Base-by-base conservation (phyloP, 176 grass and related monocot species). In the Tillandsia fasciculata region DNA sequence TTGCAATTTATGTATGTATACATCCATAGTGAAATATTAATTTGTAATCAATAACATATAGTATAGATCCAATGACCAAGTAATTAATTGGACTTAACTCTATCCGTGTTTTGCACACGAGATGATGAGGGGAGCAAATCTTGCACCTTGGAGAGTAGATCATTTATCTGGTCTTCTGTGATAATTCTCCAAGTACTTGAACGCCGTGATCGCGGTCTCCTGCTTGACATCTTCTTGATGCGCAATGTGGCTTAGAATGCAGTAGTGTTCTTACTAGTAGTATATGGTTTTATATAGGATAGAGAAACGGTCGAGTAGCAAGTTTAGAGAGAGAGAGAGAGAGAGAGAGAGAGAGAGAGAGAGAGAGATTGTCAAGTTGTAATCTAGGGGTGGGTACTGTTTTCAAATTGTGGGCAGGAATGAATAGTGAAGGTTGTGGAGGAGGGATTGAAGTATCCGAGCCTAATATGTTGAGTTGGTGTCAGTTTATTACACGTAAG, bases 131-230 rank as follows among this genome's bases (percentile, higher is more conserved):
- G 88, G 63, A 91, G 81, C 27, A 91, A 77, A 11, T 78, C 53
- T 61, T 91, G 81, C 22, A 91, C 71, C 81, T 82, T 91, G 29
- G 84, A 81, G 67, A 91, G 64, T 48, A 91, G 88, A 66, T 87
- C 84, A 26, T 49, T 58, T 75, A 91, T 91, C 84, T 87, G 81
- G 59, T 86, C 88, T 50, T 87, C 88, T 10, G 75, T 87, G 75
- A 91, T n/a, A n/a, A n/a, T 87, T 49, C 73, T 71, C 8, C 77
- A 67, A 61, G 56, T 18, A 23, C n/a, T n/a, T 20, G 56, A 22
- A 61, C n/a, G n/a, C 56, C n/a, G n/a, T 10, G 56, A 61, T 61
- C 5, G 15, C 13, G 7, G 22, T 61, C 56, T 61, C 12, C 56
- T 61, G 56, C 56, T 61, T 61, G 56, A 61, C 56, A 23, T 61